Conservation (phyloP, 768 basidiomycete species). For the Tricholoma sp. region DNA sequence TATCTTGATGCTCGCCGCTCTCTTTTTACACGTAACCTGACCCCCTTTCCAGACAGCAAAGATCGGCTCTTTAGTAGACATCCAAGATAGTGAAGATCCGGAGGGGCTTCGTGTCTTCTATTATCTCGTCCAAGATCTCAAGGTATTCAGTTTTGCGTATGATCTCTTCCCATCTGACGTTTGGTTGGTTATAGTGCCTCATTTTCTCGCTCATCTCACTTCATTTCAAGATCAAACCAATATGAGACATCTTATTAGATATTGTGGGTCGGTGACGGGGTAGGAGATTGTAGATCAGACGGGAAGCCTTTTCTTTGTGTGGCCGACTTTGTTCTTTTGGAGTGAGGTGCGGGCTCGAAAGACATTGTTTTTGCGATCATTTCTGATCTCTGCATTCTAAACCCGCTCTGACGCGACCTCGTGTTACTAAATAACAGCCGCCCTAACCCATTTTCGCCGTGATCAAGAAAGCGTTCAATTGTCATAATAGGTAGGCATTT, state of each 20-base stretch:
- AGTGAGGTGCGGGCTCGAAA: conserved; percentile 5
- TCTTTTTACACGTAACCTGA: not conserved
- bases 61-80: conserved; percentile 94
- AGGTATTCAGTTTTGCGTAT: conserved; percentile 42
- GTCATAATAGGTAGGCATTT: conserved; percentile 27
- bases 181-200: conserved; percentile 59
- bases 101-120: conserved; percentile 98
- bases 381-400: not conserved
- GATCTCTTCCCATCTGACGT: conserved; percentile 3
- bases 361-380: conserved; percentile 4
- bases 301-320: not conserved
- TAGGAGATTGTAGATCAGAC: not conserved
- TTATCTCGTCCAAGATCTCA: conserved; percentile 96
- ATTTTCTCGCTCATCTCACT: conserved; percentile 98
- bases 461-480: conserved; percentile 42
- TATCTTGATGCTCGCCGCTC: not conserved
- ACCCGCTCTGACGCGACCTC: conserved; percentile 5
- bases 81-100: conserved; percentile 94
- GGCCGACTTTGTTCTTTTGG: too few relatives aligned
- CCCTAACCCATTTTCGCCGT: conserved; percentile 6
- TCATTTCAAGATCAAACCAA: conserved; percentile 99
- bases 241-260: conserved; percentile 37
- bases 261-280: conserved; percentile 13
- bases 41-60: conserved; percentile 75
- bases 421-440: conserved; percentile 1